Evolutionary conservation across 1,139 yeast genomes (phyloP).

Genomic region (Casaregolazyma lundiana): DNA sequence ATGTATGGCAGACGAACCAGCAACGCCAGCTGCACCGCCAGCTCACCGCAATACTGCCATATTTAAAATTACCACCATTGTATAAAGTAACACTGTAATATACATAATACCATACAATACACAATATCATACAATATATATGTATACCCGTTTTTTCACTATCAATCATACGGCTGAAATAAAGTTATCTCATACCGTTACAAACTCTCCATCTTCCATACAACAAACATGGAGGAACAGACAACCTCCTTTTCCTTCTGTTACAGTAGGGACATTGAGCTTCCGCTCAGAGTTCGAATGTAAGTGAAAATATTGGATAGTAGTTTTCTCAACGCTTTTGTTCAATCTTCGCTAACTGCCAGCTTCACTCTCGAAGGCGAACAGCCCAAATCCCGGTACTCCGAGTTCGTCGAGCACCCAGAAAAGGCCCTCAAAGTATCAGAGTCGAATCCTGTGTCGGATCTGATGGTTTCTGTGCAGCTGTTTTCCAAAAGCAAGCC

Average conservation of each 20-base stretch:
- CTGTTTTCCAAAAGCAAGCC: conserved; percentile 59
- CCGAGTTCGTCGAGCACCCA: conserved; percentile 56
- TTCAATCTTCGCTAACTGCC: neutral
- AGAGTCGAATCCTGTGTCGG: conserved; percentile 30
- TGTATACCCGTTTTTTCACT: too few relatives aligned
- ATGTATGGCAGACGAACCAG: too few relatives aligned
- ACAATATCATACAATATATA: too few relatives aligned
- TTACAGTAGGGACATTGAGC: conserved; percentile 63
- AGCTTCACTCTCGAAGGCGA: conserved; percentile 45
- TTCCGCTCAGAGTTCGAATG: conserved; percentile 51
- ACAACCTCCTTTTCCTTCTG: conserved; percentile 55
- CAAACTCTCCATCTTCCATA: neutral
- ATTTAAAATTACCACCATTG: too few relatives aligned
- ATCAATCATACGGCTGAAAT: neutral
- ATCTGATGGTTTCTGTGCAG: conserved; percentile 58
- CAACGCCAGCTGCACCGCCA: too few relatives aligned
- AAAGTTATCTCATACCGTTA: neutral
- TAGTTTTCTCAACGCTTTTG: conserved; percentile 10
- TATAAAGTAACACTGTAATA: too few relatives aligned
- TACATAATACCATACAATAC: too few relatives aligned
- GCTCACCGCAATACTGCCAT: too few relatives aligned
- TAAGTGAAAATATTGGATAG: conserved; percentile 16
- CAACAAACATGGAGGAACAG: conserved; percentile 7
- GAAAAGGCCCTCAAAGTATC: conserved; percentile 22
- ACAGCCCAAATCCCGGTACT: conserved; percentile 44